Evolutionary conservation across 2,329 filamentous ascomycete genomes (phyloP).

Genomic region (Xylaria sp.): DNA sequence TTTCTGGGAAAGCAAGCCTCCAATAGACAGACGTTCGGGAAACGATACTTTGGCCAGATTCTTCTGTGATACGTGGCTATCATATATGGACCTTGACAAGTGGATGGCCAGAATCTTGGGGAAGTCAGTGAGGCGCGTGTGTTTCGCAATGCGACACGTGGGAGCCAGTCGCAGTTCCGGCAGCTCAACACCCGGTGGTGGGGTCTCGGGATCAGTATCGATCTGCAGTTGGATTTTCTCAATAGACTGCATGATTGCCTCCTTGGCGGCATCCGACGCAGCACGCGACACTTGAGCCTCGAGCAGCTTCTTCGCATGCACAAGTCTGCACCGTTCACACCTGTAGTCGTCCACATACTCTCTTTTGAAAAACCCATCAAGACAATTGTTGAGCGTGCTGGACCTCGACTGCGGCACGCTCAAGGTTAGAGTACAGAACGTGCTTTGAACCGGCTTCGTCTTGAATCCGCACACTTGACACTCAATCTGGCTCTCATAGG

Average conservation of each 20-base stretch:
- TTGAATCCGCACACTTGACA: conserved; percentile 91
- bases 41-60: conserved; percentile 95
- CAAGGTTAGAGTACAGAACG: conserved; percentile 91
- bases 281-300: conserved; percentile 68
- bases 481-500: conserved; percentile 92
- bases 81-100: conserved; percentile 92
- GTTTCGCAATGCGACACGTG: conserved; percentile 84
- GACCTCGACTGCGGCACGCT: conserved; percentile 87
- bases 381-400: conserved; percentile 85
- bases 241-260: conserved; percentile 67
- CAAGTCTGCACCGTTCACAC: conserved; percentile 90
- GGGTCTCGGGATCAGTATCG: conserved; percentile 81
- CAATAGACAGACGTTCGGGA: conserved; percentile 85
- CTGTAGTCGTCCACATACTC: conserved; percentile 98
- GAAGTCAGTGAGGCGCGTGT: conserved; percentile 87
- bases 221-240: conserved; percentile 75
- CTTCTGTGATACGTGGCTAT: conserved; percentile 83
- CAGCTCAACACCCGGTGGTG: conserved; percentile 76
- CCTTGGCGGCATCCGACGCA: conserved; percentile 63
- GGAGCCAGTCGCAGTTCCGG: conserved; percentile 81
- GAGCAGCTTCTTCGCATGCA: conserved; percentile 77
- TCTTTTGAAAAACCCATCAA: conserved; percentile 93
- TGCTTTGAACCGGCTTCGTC: conserved; percentile 83
- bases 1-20: conserved; percentile 79
- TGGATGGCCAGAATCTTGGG: conserved; percentile 93